Conservation (phyloP, 345 rosid genomes). For the Bruguiera sexangula region DNA sequence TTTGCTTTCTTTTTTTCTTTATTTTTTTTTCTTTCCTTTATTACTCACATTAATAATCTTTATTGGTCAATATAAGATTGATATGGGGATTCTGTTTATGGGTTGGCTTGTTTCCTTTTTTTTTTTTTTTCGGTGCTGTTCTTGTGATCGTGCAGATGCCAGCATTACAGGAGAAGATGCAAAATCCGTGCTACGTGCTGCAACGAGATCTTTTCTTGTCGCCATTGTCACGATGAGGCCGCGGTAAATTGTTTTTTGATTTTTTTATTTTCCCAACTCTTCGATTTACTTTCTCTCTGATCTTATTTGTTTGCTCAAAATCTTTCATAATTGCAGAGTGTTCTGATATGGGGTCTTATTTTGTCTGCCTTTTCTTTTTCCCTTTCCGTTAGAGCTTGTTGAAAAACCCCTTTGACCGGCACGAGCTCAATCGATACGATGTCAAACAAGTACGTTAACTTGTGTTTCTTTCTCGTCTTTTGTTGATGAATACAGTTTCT, state of each 20-base stretch:
- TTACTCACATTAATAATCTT: not conserved
- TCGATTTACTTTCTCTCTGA: not conserved
- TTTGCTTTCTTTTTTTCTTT: not conserved
- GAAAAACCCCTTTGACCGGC: constrained; percentile 58
- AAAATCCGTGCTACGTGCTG: constrained; percentile 91
- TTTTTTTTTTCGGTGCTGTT: not conserved
- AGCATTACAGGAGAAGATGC: constrained; percentile 94
- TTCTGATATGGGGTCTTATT: not conserved
- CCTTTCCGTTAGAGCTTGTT: constrained; percentile 44
- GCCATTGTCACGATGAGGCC: constrained; percentile 93
- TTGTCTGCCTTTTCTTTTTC: not conserved
- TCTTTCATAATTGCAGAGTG: not conserved
- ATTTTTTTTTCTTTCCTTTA: not conserved
- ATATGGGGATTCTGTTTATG: not conserved
- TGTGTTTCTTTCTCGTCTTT: not conserved
- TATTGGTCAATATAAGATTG: too few relatives aligned
- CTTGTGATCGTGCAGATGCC: constrained; percentile 46
- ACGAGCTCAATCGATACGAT: constrained; percentile 75
- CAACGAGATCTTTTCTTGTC: constrained; percentile 83
- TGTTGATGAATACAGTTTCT: not conserved
- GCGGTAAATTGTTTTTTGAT: constrained; percentile 34
- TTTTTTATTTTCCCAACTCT: not conserved
- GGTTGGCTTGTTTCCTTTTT: not conserved
- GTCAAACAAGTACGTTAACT: constrained; percentile 60
- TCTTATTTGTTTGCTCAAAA: not conserved